These are phyloP conservation scores for Cystobasidium pallidum DNA, from an alignment of 1,284 basidiomycete genomes.

Conservation along the genomic window DNA sequence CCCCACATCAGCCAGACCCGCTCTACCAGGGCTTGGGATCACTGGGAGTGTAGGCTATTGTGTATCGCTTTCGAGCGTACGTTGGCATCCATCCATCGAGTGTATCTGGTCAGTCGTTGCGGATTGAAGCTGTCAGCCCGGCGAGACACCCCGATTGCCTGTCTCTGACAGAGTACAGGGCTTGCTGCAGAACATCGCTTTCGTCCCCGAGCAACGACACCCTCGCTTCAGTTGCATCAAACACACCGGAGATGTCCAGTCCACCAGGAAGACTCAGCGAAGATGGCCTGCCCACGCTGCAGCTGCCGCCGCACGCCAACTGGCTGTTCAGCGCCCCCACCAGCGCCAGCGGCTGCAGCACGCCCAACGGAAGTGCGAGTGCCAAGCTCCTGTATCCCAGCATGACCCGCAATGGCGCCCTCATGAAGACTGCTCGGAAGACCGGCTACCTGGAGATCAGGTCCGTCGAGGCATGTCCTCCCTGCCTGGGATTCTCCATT, in stretches of 20 bases:
- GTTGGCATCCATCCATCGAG: no score
- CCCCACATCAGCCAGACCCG: constrained; percentile 4
- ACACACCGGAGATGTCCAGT: not conserved
- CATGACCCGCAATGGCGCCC: constrained; percentile 5
- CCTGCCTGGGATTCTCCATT: no score
- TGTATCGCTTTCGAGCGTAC: no score
- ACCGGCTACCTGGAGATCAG: constrained; percentile 43
- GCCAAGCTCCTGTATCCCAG: constrained; percentile 14
- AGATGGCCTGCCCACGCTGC: constrained; percentile 1
- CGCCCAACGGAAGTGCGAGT: constrained; percentile 7
- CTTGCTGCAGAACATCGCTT: not conserved
- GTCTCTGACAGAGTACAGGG: not conserved
- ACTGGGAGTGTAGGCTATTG: no score
- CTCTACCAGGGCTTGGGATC: no score
- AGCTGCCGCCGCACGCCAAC: not conserved
- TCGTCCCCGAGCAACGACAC: no score
- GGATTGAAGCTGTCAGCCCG: not conserved
- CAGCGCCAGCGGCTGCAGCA: constrained; percentile 7
- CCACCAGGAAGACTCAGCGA: not conserved
- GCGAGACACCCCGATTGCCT: not conserved
- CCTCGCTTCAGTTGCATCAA: not conserved
- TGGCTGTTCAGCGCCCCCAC: not conserved
- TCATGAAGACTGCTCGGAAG: constrained; percentile 25
- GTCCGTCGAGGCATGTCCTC: not conserved
- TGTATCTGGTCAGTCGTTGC: no score